Evolutionary conservation across 306 rosid genomes (phyloP), one percentile per base, ranked within the genome.

Genomic region (Inga oerstediana): DNA sequence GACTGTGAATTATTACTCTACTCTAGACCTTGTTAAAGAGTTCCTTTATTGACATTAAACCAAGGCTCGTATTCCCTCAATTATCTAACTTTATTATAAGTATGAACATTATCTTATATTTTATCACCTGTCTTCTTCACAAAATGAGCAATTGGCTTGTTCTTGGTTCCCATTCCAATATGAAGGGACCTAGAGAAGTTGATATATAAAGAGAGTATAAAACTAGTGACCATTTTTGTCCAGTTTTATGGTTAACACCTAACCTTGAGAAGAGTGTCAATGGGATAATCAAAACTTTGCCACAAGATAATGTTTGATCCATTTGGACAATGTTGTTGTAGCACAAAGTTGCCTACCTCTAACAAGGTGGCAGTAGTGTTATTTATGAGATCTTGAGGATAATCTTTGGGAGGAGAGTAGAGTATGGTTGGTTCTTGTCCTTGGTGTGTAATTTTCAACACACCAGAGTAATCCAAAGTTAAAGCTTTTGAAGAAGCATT

Each of bases 251-350:
- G n/a, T 65, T 34, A 46, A 84, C 30, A 10, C 86, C 86, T 73
- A 84, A 16, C 32, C 22, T 84, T 80, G 2, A 64, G 8, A 46
- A 84, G 39, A 7, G 44, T 14, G 16, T 79, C 71, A 0, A 37
- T 11, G 8, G 82, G 74, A 61, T 56, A 15, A 46, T 81, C 84
- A 44, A 62, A 81, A 74, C 85, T 75, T 39, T 75, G 76, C 80
- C 80, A 66, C 20, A 75, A 75, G 1, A 75, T 12, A 12, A 1
- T 67, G 4, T 5, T 66, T 22, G 77, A 39, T 17, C 85, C 80
- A 13, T 75, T 48, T 4, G 62, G 78, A 61, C 4, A 43, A 5
- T 10, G 39, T 41, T 75, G 75, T 51, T 27, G 58, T 10, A 75
- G 70, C 4, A 75, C 48, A 30, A 82, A 67, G 41, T 82, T 82